Evolutionary conservation across 1,284 basidiomycete genomes (phyloP).

Genomic region (Earliella scabrosa): DNA sequence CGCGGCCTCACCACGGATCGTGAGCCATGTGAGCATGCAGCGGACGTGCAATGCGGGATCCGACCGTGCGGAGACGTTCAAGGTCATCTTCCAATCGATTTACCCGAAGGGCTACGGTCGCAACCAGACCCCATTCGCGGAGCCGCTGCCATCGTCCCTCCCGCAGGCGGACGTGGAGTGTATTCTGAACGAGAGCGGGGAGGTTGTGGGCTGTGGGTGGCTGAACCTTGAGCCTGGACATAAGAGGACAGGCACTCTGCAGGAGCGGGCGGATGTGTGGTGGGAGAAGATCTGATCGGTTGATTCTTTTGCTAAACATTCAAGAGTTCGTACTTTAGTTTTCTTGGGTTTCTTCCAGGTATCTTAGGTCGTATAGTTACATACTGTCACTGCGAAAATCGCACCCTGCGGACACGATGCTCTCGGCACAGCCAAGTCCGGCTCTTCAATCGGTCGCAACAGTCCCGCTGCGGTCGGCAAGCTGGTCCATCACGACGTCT

Average conservation of each 20-base stretch:
- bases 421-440: too few species aligned
- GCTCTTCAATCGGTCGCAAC: too few species aligned
- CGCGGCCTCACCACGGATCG: constrained; percentile 25
- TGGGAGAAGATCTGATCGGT: constrained; percentile 3
- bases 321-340: too few species aligned
- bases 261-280: constrained; percentile 3
- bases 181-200: constrained; percentile 3
- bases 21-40: constrained; percentile 24
- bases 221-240: neutral
- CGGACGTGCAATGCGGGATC: constrained; percentile 12
- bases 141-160: constrained; percentile 23
- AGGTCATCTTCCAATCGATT: constrained; percentile 23
- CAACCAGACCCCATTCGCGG: constrained; percentile 31
- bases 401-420: too few species aligned
- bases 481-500: too few species aligned
- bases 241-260: neutral
- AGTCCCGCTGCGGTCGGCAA: too few species aligned
- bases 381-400: too few species aligned
- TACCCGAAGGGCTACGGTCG: constrained; percentile 33
- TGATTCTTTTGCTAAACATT: too few species aligned
- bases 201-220: neutral
- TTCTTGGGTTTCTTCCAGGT: too few species aligned
- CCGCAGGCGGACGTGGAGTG: constrained; percentile 28
- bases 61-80: constrained; percentile 19
- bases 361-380: too few species aligned